Conservation (phyloP, 352 stramenopile species). For the Discostella stelligera region DNA sequence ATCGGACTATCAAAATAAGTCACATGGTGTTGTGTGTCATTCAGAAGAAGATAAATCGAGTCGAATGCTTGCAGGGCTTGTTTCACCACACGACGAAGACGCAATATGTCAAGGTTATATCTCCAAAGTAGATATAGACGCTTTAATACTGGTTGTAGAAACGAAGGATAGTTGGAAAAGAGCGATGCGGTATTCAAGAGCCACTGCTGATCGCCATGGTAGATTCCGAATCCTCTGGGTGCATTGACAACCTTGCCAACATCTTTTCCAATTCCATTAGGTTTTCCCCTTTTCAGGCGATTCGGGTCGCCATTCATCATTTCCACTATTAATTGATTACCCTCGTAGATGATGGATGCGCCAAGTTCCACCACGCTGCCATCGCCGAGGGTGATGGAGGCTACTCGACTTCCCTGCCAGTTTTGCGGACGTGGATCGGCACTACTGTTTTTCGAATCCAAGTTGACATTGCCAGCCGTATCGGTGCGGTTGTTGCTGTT, state of each 20-base stretch:
- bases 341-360: conserved; percentile 60
- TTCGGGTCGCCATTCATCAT: conserved; percentile 52
- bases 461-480: neutral
- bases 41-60: conserved; percentile 41
- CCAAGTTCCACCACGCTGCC: conserved; percentile 62
- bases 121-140: conserved; percentile 47
- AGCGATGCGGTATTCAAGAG: conserved; percentile 16
- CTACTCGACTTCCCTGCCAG: conserved; percentile 51
- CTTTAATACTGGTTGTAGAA: conserved; percentile 21
- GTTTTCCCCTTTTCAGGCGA: conserved; percentile 33
- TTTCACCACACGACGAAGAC: conserved; percentile 34
- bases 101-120: conserved; percentile 66
- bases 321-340: conserved; percentile 61
- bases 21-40: conserved; percentile 36
- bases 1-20: conserved; percentile 62
- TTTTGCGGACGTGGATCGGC: conserved; percentile 29
- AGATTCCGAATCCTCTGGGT: conserved; percentile 57
- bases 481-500: conserved; percentile 11
- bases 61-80: conserved; percentile 50
- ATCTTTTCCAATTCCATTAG: conserved; percentile 31
- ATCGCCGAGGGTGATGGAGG: conserved; percentile 37
- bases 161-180: conserved; percentile 9
- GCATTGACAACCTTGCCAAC: neutral
- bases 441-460: neutral
- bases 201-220: conserved; percentile 53